phyloP scores from a whole-genome alignment of 768 basidiomycete genomes.

The Rhizopogon rudus region DNA sequence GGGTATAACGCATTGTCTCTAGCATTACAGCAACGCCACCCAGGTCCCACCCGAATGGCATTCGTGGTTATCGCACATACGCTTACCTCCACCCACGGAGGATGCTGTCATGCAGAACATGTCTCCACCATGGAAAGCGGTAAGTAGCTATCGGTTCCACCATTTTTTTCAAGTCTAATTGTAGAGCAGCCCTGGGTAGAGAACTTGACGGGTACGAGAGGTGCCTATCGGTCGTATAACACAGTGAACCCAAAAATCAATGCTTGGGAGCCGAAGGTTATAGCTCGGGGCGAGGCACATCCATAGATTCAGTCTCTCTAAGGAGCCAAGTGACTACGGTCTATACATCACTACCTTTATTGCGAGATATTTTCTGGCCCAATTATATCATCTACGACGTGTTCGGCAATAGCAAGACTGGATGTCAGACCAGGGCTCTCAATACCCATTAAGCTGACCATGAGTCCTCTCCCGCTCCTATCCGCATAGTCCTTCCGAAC shows the following conservation, averaged over 20 bases:
- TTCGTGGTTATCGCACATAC: conserved; percentile 90
- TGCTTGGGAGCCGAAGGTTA: conserved; percentile 77
- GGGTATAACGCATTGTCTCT: conserved; percentile 3
- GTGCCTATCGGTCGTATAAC: conserved; percentile 86
- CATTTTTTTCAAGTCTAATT: not conserved
- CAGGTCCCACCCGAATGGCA: conserved; percentile 98
- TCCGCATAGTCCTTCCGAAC: conserved; percentile 60
- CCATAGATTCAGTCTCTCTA: not conserved
- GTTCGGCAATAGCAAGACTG: conserved; percentile 81
- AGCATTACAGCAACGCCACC: conserved; percentile 87
- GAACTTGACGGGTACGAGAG: conserved; percentile 90
- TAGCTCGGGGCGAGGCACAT: conserved; percentile 35
- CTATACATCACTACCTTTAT: not conserved
- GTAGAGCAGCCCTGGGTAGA: conserved; percentile 67
- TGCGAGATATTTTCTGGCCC: not conserved
- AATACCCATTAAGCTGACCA: conserved; percentile 87
- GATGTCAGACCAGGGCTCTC: conserved; percentile 92
- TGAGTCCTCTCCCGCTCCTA: conserved; percentile 28
- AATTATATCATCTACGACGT: conserved; percentile 63
- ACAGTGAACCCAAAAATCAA: conserved; percentile 79
- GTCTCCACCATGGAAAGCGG: conserved; percentile 80
- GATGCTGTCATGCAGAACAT: conserved; percentile 67
- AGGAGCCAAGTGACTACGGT: not conserved
- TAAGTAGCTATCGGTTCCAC: conserved; percentile 35
- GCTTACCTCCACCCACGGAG: conserved; percentile 71